phyloP scores from a whole-genome alignment of 495 filamentous ascomycete species.

The Penicillium angulare region DNA sequence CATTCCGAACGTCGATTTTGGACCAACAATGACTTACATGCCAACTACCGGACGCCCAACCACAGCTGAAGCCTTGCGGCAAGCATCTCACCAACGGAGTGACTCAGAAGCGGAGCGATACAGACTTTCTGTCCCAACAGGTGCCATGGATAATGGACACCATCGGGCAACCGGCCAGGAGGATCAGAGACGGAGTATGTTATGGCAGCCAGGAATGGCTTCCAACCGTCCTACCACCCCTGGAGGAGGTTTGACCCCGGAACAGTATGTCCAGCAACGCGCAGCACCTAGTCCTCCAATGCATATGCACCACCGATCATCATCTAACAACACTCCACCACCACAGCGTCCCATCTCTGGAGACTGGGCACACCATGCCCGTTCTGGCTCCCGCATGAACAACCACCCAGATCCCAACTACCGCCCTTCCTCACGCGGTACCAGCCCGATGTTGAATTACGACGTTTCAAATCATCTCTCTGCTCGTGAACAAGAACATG shows the following conservation, averaged over 20 bases:
- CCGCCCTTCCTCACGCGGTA: constrained; percentile 52
- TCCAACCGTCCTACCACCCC: constrained; percentile 44
- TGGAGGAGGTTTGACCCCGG: constrained; percentile 53
- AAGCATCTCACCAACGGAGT: constrained; percentile 38
- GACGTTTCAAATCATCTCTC: constrained; percentile 71
- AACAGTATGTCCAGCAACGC: constrained; percentile 82
- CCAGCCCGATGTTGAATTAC: constrained; percentile 40
- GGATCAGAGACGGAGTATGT: constrained; percentile 58
- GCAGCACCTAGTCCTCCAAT: constrained; percentile 54
- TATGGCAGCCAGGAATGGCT: constrained; percentile 78
- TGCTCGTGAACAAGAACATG: constrained; percentile 91
- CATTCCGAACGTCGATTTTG: constrained; percentile 83
- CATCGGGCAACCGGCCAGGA: constrained; percentile 42
- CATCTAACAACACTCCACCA: constrained; percentile 51
- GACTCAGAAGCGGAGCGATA: constrained; percentile 37
- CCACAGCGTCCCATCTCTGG: constrained; percentile 50
- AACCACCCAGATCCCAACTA: constrained; percentile 38
- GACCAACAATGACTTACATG: constrained; percentile 68
- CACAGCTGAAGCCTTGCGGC: constrained; percentile 37
- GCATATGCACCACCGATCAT: constrained; percentile 57
- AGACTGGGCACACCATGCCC: constrained; percentile 54
- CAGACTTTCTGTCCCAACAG: constrained; percentile 23
- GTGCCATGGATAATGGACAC: constrained; percentile 30
- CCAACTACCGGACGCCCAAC: constrained; percentile 48
- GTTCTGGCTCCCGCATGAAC: constrained; percentile 35